phyloP scores from a whole-genome alignment of 2,329 filamentous ascomycete genomes.

The Xylaria sp. region DNA sequence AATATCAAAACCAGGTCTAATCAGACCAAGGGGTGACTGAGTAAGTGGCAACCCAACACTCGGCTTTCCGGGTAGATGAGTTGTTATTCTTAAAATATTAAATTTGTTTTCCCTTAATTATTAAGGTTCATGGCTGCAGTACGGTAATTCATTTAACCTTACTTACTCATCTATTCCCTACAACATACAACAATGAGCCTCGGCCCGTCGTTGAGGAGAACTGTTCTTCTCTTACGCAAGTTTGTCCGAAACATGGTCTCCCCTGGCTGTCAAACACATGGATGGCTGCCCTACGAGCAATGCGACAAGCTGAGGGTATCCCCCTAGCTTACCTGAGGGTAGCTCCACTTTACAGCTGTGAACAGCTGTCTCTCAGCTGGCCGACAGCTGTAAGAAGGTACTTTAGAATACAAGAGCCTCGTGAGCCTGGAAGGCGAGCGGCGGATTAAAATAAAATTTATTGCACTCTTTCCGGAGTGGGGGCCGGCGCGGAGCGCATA shows the following conservation, averaged over 20 bases:
- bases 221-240: background rate
- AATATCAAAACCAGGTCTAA: constrained; percentile 1
- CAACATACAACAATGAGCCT: background rate
- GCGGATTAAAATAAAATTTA: too few species aligned
- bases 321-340: too few species aligned
- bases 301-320: too few species aligned
- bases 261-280: background rate
- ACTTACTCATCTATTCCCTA: background rate
- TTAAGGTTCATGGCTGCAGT: background rate
- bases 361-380: too few species aligned
- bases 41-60: constrained; percentile 4
- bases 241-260: background rate
- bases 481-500: too few species aligned
- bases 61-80: background rate
- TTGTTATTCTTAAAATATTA: background rate
- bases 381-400: too few species aligned
- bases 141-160: background rate
- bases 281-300: background rate
- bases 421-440: too few species aligned
- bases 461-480: too few species aligned
- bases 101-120: background rate
- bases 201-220: background rate
- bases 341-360: too few species aligned
- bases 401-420: too few species aligned
- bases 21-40: background rate